Evolutionary conservation across 1,139 yeast genomes (phyloP), one percentile per base, ranked within the genome.

Genomic region (Debaryomycetaceae sp.): DNA sequence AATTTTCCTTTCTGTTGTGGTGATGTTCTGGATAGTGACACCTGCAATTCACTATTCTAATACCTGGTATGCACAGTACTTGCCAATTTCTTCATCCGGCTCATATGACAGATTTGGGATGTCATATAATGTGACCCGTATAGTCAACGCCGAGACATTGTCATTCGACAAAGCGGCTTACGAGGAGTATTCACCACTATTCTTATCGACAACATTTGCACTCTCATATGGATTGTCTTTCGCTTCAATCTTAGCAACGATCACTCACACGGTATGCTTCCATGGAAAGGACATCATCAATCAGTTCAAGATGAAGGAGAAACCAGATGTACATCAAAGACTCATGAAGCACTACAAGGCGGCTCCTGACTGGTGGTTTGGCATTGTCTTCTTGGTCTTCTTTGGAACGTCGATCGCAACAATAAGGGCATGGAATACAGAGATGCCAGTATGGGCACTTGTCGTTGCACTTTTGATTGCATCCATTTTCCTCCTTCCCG

Each of bases 311-410:
- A 62, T 66, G 53, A 68, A 70, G 40, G 71, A 70, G 44, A 70
- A 66, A 55, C 78, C 77, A 36, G 88, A 84, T 62, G 80, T 84
- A 24, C 89, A 83, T 59, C 75, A 73, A 68, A 73, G 83, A 53
- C 72, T 82, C 47, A 83, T 83, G 86, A 68, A 66, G 48, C 63
- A 66, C 37, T 85, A 83, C 62, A 74, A 68, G 43, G 81, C 78
- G 52, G 81, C 77, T 30, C 90, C 76, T 49, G 82, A 87, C 87
- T 80, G 87, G 13, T 78, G 84, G 85, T 85, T 70, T 56, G 57
- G 56, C 1, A 55, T 74, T 34, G 70, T 80, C 5, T 77, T 82
- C 57, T 49, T 71, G 23, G 49, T 63, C 27, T 69, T 70, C 51
- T 71, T 73, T 48, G 78, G 63, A 33, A 47, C 72, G 50, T 60